Conservation (phyloP, 2,329 filamentous ascomycete genomes). For the Fusarium sp. region DNA sequence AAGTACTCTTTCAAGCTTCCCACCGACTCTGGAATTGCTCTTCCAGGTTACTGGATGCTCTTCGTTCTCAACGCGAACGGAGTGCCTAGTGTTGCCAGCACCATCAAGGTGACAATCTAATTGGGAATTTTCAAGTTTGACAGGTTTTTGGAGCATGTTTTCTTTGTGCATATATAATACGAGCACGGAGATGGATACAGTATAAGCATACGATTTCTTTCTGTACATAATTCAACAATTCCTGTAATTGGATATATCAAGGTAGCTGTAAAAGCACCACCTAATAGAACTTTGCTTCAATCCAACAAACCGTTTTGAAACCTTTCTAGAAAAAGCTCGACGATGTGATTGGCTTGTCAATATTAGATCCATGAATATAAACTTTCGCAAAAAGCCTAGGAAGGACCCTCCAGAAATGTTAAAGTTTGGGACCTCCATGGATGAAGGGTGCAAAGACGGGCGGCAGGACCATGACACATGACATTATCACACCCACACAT, state of each 20-base stretch:
- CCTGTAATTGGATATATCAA: conserved; percentile 4
- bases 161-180: conserved; percentile 1
- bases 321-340: too few species aligned
- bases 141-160: neutral
- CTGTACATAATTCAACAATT: conserved; percentile 27
- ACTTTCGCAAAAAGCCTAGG: too few species aligned
- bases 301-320: neutral
- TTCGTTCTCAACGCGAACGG: conserved; percentile 39
- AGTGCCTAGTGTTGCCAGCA: conserved; percentile 39
- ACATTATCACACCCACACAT: conserved; percentile 1
- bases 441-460: conserved; percentile 5
- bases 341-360: too few species aligned
- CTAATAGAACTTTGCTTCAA: conserved; percentile 10
- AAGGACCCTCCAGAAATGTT: neutral
- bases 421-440: conserved; percentile 9
- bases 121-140: neutral
- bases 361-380: too few species aligned
- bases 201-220: conserved; percentile 8
- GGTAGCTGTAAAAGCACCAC: neutral
- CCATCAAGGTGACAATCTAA: conserved; percentile 35
- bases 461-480: conserved; percentile 4
- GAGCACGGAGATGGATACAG: neutral
- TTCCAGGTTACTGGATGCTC: conserved; percentile 45
- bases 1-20: conserved; percentile 37
- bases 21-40: conserved; percentile 34